Evolutionary conservation across 208 protist species (phyloP), one percentile per base, ranked within the genome.

Genomic region (Acanthamoeba quina): DNA sequence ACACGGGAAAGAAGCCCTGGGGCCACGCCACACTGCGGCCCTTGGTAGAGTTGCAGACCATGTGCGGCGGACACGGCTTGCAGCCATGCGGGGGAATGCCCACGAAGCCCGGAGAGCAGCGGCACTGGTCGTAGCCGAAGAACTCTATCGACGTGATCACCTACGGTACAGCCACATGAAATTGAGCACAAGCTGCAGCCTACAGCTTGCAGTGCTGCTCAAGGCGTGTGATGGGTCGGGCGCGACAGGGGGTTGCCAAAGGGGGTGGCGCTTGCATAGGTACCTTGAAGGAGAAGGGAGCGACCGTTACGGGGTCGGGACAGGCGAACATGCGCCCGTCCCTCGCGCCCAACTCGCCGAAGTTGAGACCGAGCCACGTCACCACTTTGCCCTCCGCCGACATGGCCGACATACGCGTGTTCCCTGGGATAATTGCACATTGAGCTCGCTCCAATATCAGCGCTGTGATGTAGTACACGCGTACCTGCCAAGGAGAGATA

Each of bases 1-100:
- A 80, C 19, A 80, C 41, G 21, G 72, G 72, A 49, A 54, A 80
- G 72, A 80, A 80, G 72, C 72, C 72, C 6, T 6, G 72, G 5
- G 37, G 31, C 72, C 72, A 80, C 9, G 72, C 10, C 37, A 80
- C 15, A 0, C 0, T 19, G n/a, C 19, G 15, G 31, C 72, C 72
- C 44, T 13, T 6, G 13, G 10, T 29, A 17, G 19, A 52, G 24
- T 80, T 26, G 44, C 72, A 80, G 64, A 13, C 7, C 10, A 66
- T 10, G n/a, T 78, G 68, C 19, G 44, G 21, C 21, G 72, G 72
- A 80, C 72, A 80, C 0, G 41, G 37, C 2, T 9, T n/a, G 72
- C 72, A 80, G 72, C 29, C 13, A 19, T 80, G 29, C 17, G 34
- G 72, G 3, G 72, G 72, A 13, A 52, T 21, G 72, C 72, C 72